These are phyloP conservation scores for Solanum pinnatisectum DNA, from an alignment of 257 asterid genomes.

Conservation along the genomic window DNA sequence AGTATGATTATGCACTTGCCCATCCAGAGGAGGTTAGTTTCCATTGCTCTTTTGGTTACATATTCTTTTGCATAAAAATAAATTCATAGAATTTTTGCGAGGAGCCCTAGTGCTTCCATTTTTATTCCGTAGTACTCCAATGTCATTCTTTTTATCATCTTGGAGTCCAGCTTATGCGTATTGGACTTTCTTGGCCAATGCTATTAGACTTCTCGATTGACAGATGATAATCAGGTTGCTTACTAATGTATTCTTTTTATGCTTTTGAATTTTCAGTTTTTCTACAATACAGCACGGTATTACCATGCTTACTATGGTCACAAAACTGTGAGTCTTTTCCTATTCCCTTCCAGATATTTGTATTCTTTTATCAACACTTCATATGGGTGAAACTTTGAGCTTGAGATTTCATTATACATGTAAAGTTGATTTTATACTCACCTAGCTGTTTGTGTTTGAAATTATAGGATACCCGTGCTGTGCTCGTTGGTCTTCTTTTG, in stretches of 20 bases:
- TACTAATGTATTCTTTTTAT: not conserved
- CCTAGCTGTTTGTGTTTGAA: not conserved
- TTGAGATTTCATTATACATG: not conserved
- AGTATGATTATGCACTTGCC: slow-evolving; percentile 92
- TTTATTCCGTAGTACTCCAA: not conserved
- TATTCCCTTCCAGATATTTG: not conserved
- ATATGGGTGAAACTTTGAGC: not conserved
- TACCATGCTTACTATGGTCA: slow-evolving; percentile 96
- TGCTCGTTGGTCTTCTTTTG: slow-evolving; percentile 84
- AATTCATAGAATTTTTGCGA: not conserved
- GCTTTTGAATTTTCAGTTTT: slow-evolving; percentile 37
- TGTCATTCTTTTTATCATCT: not conserved
- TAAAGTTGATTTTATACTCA: not conserved
- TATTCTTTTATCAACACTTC: not conserved
- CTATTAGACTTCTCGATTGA: not conserved
- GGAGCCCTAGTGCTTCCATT: not conserved
- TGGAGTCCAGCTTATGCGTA: not conserved
- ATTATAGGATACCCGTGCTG: slow-evolving; percentile 87
- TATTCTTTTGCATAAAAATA: not conserved
- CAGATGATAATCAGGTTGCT: not conserved
- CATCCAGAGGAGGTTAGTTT: slow-evolving; percentile 90
- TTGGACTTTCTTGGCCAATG: not conserved
- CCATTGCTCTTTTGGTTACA: not conserved
- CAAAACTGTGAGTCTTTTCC: slow-evolving; percentile 60
- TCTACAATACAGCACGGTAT: slow-evolving; percentile 88